These are phyloP conservation scores for Metarhizium robertsii DNA, from an alignment of 2,329 filamentous ascomycete genomes.

Conservation along the genomic window DNA sequence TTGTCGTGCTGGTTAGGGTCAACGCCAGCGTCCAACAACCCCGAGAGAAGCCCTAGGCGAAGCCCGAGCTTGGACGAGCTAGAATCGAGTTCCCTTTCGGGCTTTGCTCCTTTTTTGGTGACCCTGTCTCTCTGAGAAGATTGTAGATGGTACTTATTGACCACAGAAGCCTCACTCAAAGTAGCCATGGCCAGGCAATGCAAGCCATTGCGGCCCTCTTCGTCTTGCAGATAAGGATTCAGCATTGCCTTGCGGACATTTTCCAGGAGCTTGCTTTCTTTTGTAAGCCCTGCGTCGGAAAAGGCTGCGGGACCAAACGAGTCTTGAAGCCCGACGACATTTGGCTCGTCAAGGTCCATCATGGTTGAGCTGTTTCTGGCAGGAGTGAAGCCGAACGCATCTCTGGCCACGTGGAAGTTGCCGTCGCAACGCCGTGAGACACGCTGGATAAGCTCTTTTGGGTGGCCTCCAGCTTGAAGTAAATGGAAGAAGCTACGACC, in stretches of 20 bases:
- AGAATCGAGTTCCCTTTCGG: constrained; percentile 23
- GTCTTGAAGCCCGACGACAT: constrained; percentile 4
- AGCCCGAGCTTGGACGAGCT: constrained; percentile 19
- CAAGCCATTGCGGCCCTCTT: constrained; percentile 44
- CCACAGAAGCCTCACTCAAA: constrained; percentile 30
- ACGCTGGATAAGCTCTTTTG: constrained; percentile 18
- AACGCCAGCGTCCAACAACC: constrained; percentile 28
- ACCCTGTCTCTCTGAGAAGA: constrained; percentile 5
- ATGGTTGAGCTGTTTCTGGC: constrained; percentile 2
- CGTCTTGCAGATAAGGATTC: constrained; percentile 16
- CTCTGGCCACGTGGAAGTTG: constrained; percentile 27
- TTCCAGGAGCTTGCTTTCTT: constrained; percentile 14
- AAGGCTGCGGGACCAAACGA: constrained; percentile 4
- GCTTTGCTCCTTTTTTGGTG: constrained; percentile 10
- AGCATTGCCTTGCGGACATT: constrained; percentile 10
- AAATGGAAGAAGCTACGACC: constrained; percentile 45
- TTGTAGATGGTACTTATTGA: constrained; percentile 21
- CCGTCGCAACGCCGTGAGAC: constrained; percentile 25
- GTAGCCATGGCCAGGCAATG: constrained; percentile 48
- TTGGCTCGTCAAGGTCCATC: constrained; percentile 1
- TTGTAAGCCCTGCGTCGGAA: constrained; percentile 4
- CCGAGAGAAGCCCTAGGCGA: constrained; percentile 15
- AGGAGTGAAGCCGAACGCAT: constrained; percentile 36
- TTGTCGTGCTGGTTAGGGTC: constrained; percentile 44
- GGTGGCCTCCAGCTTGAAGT: constrained; percentile 14